Evolutionary conservation across 75 land plant species (phyloP).

Genomic region (Sequoiadendron giganteum): DNA sequence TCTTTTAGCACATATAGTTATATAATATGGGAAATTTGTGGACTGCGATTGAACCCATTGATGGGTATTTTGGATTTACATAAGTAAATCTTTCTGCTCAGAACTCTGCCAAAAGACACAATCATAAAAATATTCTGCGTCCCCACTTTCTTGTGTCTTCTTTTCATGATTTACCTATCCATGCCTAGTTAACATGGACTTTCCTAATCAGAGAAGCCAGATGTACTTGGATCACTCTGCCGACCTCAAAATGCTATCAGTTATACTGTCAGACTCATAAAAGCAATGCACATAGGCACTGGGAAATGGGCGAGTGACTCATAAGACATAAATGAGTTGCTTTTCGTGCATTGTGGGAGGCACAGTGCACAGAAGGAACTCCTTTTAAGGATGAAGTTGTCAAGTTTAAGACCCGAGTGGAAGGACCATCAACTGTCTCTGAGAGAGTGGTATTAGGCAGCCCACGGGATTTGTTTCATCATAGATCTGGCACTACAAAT

Average conservation of each 20-base stretch:
- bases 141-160: neutral
- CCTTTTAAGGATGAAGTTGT: neutral
- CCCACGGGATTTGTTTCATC: neutral
- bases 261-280: neutral
- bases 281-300: neutral
- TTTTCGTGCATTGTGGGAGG: conserved; percentile 5
- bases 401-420: neutral
- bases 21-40: neutral
- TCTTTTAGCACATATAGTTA: neutral
- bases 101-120: neutral
- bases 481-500: neutral
- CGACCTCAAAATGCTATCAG: neutral
- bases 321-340: neutral
- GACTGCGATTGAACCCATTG: neutral
- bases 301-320: neutral
- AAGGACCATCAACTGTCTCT: neutral
- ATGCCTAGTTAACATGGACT: neutral
- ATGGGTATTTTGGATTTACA: neutral
- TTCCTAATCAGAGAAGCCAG: neutral
- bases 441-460: neutral
- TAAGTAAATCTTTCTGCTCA: neutral
- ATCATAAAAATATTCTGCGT: neutral
- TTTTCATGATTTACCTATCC: neutral
- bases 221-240: neutral
- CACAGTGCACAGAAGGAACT: neutral